These are phyloP conservation scores for Globisporangium ultimum DNA, from an alignment of 352 stramenopile genomes.

Conservation along the genomic window DNA sequence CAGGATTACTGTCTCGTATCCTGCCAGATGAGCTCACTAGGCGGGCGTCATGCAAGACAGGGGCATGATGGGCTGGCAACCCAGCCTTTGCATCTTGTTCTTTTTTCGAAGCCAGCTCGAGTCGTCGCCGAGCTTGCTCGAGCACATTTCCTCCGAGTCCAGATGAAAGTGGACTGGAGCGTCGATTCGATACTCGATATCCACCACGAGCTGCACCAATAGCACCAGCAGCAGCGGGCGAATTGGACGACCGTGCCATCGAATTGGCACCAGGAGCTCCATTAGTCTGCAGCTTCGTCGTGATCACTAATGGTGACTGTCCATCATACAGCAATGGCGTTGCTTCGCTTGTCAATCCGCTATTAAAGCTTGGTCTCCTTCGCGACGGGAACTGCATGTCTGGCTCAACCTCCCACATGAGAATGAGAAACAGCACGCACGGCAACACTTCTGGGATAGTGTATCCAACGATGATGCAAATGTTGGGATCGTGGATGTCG, in stretches of 20 bases:
- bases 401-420: conserved; percentile 87
- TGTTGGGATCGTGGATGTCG: conserved; percentile 49
- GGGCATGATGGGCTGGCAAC: neutral
- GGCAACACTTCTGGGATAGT: conserved; percentile 69
- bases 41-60: conserved; percentile 1
- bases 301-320: conserved; percentile 39
- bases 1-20: conserved; percentile 1
- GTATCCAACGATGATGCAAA: conserved; percentile 74
- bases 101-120: conserved; percentile 12
- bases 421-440: conserved; percentile 67
- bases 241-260: conserved; percentile 5
- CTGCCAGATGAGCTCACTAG: conserved; percentile 14
- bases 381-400: conserved; percentile 58
- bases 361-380: conserved; percentile 43
- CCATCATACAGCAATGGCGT: conserved; percentile 18
- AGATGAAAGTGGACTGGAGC: conserved; percentile 62
- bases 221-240: conserved; percentile 1
- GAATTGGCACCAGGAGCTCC: conserved; percentile 4
- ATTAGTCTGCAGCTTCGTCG: conserved; percentile 14
- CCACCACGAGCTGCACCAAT: conserved; percentile 1
- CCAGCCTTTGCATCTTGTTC: neutral
- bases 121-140: conserved; percentile 25
- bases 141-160: conserved; percentile 53
- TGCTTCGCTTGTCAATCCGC: conserved; percentile 7
- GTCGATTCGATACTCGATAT: conserved; percentile 25